Conservation (phyloP, 1,284 basidiomycete genomes). For the Farysia itapuensis region DNA sequence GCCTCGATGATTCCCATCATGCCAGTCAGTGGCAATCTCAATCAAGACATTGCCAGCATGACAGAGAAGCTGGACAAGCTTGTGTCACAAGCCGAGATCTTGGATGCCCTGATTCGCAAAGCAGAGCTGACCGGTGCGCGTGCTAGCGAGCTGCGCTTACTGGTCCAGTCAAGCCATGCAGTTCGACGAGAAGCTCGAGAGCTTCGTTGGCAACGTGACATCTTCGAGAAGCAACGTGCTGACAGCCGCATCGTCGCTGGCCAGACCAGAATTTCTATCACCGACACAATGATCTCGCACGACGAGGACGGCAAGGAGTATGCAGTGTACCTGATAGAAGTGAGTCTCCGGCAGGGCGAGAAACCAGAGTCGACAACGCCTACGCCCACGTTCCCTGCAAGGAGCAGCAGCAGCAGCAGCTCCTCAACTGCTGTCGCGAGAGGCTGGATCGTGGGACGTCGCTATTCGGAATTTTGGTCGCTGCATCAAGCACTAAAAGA, state of each 20-base stretch:
- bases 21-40: too few relatives aligned
- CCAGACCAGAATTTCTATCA: slow-evolving; percentile 64
- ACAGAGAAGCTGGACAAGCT: slow-evolving; percentile 74
- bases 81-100: slow-evolving; percentile 76
- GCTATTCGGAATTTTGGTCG: slow-evolving; percentile 90
- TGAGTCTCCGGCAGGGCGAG: slow-evolving; percentile 63
- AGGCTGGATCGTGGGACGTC: slow-evolving; percentile 85
- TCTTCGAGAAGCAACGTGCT: slow-evolving; percentile 76
- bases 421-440: slow-evolving; percentile 58
- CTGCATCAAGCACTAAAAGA: slow-evolving; percentile 83
- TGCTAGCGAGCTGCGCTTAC: slow-evolving; percentile 76
- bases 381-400: too few relatives aligned
- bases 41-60: slow-evolving; percentile 18
- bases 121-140: slow-evolving; percentile 86
- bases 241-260: slow-evolving; percentile 84
- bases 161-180: slow-evolving; percentile 77
- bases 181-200: slow-evolving; percentile 80
- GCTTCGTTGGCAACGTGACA: slow-evolving; percentile 71
- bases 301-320: slow-evolving; percentile 79
- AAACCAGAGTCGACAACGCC: background rate
- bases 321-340: slow-evolving; percentile 87
- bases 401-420: too few relatives aligned
- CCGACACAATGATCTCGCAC: slow-evolving; percentile 27
- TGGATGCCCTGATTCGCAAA: slow-evolving; percentile 84
- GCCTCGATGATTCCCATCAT: background rate